These are phyloP conservation scores for Boletus rex-veris DNA, from an alignment of 768 basidiomycete species.

Conservation along the genomic window DNA sequence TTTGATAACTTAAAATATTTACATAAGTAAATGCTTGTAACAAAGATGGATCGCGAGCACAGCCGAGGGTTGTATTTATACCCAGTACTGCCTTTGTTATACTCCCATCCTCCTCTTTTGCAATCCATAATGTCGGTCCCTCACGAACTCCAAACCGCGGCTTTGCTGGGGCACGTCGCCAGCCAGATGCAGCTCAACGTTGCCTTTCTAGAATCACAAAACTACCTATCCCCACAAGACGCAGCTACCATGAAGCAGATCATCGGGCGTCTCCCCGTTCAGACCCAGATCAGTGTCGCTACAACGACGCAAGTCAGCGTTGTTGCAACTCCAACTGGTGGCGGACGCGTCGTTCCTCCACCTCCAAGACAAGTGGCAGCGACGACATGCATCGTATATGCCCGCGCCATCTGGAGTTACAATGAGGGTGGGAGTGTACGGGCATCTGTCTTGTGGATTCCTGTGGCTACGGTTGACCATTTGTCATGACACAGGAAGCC, in stretches of 20 bases:
- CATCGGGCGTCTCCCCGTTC: constrained; percentile 42
- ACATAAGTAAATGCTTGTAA: too few species aligned
- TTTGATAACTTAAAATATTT: too few species aligned
- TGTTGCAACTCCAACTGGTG: neutral
- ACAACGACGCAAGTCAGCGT: constrained; percentile 13
- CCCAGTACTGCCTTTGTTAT: too few species aligned
- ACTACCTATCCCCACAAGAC: constrained; percentile 49
- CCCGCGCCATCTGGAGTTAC: constrained; percentile 64
- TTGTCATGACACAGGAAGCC: constrained; percentile 50
- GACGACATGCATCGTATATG: constrained; percentile 28
- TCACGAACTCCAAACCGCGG: constrained; percentile 32
- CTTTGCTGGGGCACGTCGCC: constrained; percentile 57
- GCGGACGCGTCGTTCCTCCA: constrained; percentile 18
- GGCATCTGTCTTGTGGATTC: neutral
- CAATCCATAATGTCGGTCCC: constrained; percentile 19
- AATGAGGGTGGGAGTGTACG: constrained; percentile 54
- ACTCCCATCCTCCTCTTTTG: too few species aligned
- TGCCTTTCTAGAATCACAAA: constrained; percentile 53
- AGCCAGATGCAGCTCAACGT: constrained; percentile 56
- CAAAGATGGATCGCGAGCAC: neutral
- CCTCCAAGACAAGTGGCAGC: constrained; percentile 10
- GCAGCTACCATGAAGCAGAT: constrained; percentile 41
- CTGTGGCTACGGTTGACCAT: constrained; percentile 1
- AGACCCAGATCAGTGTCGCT: constrained; percentile 16
- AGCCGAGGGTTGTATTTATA: constrained; percentile 19